Evolutionary conservation across 352 stramenopile species (phyloP).

Genomic region (Phytophthora macrochlamydospora): DNA sequence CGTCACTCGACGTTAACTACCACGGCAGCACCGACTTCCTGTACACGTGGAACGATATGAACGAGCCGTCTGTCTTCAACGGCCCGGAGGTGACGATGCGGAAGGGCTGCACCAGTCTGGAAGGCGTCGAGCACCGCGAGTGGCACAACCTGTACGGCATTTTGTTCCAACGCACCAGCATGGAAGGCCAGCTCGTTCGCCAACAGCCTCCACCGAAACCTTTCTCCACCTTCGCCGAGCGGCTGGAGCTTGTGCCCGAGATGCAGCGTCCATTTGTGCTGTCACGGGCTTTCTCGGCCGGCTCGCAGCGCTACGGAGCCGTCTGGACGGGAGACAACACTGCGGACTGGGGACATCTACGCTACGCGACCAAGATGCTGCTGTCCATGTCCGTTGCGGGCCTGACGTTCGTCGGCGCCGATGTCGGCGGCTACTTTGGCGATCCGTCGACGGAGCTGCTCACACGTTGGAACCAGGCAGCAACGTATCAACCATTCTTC

Average conservation of each 20-base stretch:
- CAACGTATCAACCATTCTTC: slow-evolving; percentile 98
- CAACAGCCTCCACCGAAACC: slow-evolving; percentile 57
- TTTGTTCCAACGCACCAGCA: slow-evolving; percentile 97
- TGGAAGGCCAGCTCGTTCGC: slow-evolving; percentile 90
- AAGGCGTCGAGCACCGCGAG: slow-evolving; percentile 97
- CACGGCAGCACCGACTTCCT: slow-evolving; percentile 90
- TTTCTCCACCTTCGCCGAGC: slow-evolving; percentile 47
- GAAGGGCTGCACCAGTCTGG: slow-evolving; percentile 93
- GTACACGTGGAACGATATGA: slow-evolving; percentile 99
- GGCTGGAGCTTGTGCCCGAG: slow-evolving; percentile 36
- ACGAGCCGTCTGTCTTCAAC: slow-evolving; percentile 99
- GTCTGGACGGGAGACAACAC: slow-evolving; percentile 99
- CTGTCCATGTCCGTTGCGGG: slow-evolving; percentile 95
- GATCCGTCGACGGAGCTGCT: slow-evolving; percentile 96
- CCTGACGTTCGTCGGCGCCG: slow-evolving; percentile 97
- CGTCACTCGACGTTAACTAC: slow-evolving; percentile 96
- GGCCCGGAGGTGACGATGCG: slow-evolving; percentile 98
- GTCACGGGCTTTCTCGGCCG: slow-evolving; percentile 97
- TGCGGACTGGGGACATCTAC: slow-evolving; percentile 96
- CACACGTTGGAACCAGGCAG: slow-evolving; percentile 96
- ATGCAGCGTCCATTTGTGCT: slow-evolving; percentile 97
- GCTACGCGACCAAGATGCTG: slow-evolving; percentile 97
- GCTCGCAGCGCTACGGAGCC: slow-evolving; percentile 96
- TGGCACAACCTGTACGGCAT: slow-evolving; percentile 99
- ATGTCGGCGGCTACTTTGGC: slow-evolving; percentile 99